These are phyloP conservation scores for Lichtheimia ornata DNA, from an alignment of 371 early-diverging fungal genomes.

Conservation along the genomic window DNA sequence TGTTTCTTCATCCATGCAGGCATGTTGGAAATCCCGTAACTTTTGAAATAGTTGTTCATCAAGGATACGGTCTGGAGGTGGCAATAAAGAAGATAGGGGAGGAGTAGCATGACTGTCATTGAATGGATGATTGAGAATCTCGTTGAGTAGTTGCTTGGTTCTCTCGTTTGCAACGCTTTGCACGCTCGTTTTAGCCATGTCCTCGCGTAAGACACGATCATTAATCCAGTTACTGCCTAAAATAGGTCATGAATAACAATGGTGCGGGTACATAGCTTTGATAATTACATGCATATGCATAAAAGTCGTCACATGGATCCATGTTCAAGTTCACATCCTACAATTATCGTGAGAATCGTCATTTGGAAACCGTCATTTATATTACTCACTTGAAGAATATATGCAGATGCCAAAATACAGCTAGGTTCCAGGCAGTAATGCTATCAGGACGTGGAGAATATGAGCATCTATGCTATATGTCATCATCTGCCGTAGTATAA, in stretches of 20 bases:
- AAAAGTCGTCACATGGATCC: conserved; percentile 53
- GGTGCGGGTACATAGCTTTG: too few species aligned
- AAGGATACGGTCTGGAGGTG: conserved; percentile 36
- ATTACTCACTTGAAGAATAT: conserved; percentile 43
- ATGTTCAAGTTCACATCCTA: conserved; percentile 41
- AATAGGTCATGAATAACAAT: too few species aligned
- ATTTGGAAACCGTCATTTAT: neutral
- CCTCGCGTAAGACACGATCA: conserved; percentile 26
- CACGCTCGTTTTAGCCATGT: conserved; percentile 25
- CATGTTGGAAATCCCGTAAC: conserved; percentile 43
- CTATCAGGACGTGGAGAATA: conserved; percentile 15
- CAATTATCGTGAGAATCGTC: neutral
- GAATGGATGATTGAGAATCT: conserved; percentile 20
- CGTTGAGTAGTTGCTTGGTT: conserved; percentile 20
- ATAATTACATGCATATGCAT: conserved; percentile 55
- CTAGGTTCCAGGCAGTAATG: conserved; percentile 51
- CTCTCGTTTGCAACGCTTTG: conserved; percentile 11
- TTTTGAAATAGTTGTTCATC: conserved; percentile 46
- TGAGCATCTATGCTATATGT: too few species aligned
- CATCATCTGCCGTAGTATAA: too few species aligned
- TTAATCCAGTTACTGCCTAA: conserved; percentile 38
- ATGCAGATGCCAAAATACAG: conserved; percentile 60
- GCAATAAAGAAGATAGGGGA: conserved; percentile 13
- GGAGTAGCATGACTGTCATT: neutral
- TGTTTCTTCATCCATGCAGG: conserved; percentile 56